A percentile compares a stretch with the other conserved stretches of the same genome.
Conservation (phyloP, 2,329 filamentous ascomycete genomes). For the Cercospora sesami region DNA sequence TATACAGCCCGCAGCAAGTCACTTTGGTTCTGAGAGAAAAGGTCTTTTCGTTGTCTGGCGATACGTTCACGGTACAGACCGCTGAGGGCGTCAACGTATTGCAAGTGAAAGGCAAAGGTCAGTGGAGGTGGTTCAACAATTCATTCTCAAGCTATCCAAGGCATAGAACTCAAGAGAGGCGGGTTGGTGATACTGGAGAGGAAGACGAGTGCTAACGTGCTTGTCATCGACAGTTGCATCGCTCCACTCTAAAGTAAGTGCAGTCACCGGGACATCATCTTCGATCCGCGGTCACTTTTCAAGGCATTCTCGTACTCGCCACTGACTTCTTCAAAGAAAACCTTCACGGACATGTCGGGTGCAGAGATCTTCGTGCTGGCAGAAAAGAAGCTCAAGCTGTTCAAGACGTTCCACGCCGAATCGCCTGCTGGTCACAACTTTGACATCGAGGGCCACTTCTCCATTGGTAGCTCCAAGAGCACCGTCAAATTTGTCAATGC, state of each 20-base stretch:
- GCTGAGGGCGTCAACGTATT: slow-evolving; percentile 56
- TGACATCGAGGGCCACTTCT: slow-evolving; percentile 52
- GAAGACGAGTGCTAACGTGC: background rate
- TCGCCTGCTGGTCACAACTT: slow-evolving; percentile 28
- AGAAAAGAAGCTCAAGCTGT: slow-evolving; percentile 55
- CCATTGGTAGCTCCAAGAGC: slow-evolving; percentile 55
- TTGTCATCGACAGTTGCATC: slow-evolving; percentile 43
- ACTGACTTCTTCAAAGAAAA: slow-evolving; percentile 47
- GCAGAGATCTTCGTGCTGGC: slow-evolving; percentile 58
- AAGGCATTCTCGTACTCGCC: background rate
- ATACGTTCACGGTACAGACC: slow-evolving; percentile 64
- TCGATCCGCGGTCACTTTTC: background rate
- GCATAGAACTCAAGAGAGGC: background rate
- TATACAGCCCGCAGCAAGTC: slow-evolving; percentile 36
- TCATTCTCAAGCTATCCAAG: background rate
- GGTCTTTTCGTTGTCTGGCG: slow-evolving; percentile 61
- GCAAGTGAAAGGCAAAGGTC: slow-evolving; percentile 55
- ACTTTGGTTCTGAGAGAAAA: slow-evolving; percentile 57
- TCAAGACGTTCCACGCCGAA: slow-evolving; percentile 55
- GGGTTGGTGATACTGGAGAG: background rate
- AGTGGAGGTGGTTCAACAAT: background rate
- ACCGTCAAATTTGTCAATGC: slow-evolving; percentile 59
- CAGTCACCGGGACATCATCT: background rate
- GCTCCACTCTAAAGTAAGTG: slow-evolving; percentile 43
- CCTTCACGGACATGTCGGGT: slow-evolving; percentile 45